Evolutionary conservation across 2,329 filamentous ascomycete species (phyloP), one percentile per base, ranked within the genome.

Genomic region (Sporothrix inflata): DNA sequence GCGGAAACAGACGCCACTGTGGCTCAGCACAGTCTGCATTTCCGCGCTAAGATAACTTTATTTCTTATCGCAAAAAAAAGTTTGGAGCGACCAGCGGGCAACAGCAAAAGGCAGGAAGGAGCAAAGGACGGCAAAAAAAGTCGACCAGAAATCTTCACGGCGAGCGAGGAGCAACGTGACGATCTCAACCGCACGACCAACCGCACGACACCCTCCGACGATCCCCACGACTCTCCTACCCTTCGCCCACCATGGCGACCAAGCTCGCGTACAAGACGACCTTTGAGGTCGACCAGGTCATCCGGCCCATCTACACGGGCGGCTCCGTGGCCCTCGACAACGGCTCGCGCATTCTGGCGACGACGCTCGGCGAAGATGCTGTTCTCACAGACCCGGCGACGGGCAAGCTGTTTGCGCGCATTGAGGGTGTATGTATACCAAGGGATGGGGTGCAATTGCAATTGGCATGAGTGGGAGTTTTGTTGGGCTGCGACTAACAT

Each of bases 251-350:
- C 71, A 89, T 91, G 89, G 87, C 89, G 71, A 87, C 83, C 74
- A 89, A 89, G 80, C 83, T 88, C 73, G 84, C 88, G 21, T 85
- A 88, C 77, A 97, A 94, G 85, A 98, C 94, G 72, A 97, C 95
- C 3, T 99, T 98, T 81, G 93, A 97, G 79, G 89, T 92, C 73
- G 88, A 88, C 75, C 90, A 92, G 78, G 92, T 94, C 65, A 92
- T 99, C 71, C 92, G 94, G 77, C 96, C 96, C 24, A 95, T 98
- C 67, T 98, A 96, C 79, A 97, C 95, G 1, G 96, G 96, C 71
- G 96, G 96, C 57, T 91, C 92, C 75, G 90, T 97, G 73, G 90
- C 93, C 40, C 87, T 98, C 74, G 94, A 95, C 84, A 88, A 90
- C 80, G 89, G 89, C 82, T 94, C 94, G 69, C 89, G 89, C 77